phyloP scores from a whole-genome alignment of 495 filamentous ascomycete species.

The Xylaria venustula region DNA sequence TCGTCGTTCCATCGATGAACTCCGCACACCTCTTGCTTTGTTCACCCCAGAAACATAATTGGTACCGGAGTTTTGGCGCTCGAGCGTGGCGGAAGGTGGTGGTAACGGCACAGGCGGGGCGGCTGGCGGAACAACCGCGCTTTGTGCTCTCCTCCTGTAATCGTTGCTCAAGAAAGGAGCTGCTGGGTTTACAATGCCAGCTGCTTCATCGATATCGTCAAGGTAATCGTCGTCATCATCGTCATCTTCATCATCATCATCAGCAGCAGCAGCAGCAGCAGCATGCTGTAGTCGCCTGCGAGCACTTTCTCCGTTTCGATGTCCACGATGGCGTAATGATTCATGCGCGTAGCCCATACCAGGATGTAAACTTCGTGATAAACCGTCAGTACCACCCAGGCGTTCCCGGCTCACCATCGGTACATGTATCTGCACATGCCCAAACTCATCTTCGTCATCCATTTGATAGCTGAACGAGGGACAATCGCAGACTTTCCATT shows the following conservation, averaged over 20 bases:
- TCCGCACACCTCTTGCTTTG: constrained; percentile 32
- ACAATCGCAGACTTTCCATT: constrained; percentile 82
- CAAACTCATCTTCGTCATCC: constrained; percentile 56
- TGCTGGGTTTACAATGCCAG: constrained; percentile 39
- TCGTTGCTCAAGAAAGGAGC: constrained; percentile 47
- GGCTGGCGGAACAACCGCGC: constrained; percentile 36
- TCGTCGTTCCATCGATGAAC: constrained; percentile 42
- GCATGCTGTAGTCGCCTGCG: constrained; percentile 49
- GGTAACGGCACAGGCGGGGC: constrained; percentile 34
- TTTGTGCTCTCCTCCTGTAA: constrained; percentile 43
- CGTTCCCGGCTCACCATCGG: constrained; percentile 29
- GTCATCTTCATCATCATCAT: constrained; percentile 39
- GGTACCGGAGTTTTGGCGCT: constrained; percentile 30
- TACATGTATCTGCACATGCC: constrained; percentile 55
- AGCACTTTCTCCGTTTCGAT: constrained; percentile 56
- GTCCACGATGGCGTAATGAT: constrained; percentile 51
- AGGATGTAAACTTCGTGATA: constrained; percentile 22
- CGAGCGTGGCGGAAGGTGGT: constrained; percentile 32
- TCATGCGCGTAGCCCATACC: constrained; percentile 48
- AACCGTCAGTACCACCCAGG: constrained; percentile 18
- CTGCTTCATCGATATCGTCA: constrained; percentile 34
- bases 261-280: constrained; percentile 38
- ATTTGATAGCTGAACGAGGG: constrained; percentile 72
- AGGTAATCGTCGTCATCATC: constrained; percentile 42
- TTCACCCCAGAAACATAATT: constrained; percentile 38